Evolutionary conservation across 2,329 filamentous ascomycete genomes (phyloP).

Genomic region (Emmonsia crescens): DNA sequence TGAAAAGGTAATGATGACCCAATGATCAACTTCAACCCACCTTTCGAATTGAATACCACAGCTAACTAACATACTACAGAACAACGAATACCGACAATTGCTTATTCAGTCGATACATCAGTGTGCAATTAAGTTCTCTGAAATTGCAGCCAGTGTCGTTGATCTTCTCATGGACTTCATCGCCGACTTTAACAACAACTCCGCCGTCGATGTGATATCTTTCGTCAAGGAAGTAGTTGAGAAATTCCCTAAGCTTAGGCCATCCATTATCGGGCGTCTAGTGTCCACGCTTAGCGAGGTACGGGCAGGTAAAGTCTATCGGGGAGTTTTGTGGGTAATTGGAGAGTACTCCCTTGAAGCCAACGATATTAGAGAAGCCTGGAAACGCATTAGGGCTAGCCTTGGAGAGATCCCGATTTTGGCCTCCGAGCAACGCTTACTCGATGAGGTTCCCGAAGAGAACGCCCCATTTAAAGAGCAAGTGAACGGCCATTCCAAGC

Average conservation of each 20-base stretch:
- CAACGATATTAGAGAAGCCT: conserved; percentile 87
- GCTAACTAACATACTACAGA: conserved; percentile 37
- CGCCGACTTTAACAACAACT: conserved; percentile 93
- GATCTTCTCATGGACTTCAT: conserved; percentile 98
- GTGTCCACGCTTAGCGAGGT: conserved; percentile 89
- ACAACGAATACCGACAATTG: conserved; percentile 84
- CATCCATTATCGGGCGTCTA: conserved; percentile 75
- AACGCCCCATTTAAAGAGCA: conserved; percentile 57
- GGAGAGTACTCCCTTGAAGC: conserved; percentile 94
- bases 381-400: conserved; percentile 89
- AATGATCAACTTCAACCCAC: background rate
- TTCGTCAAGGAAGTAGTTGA: conserved; percentile 99
- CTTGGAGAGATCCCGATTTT: conserved; percentile 95
- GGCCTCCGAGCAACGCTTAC: conserved; percentile 79
- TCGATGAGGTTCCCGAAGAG: conserved; percentile 70
- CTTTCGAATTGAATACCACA: background rate
- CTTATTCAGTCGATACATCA: conserved; percentile 96
- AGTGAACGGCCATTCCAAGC: conserved; percentile 69
- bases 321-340: conserved; percentile 93
- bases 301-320: conserved; percentile 91
- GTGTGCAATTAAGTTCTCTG: conserved; percentile 97
- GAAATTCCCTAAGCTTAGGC: conserved; percentile 84
- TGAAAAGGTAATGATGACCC: conserved; percentile 54
- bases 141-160: conserved; percentile 92
- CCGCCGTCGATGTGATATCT: conserved; percentile 92